phyloP scores from a whole-genome alignment of 768 basidiomycete species.

The Trametes gibbosa region DNA sequence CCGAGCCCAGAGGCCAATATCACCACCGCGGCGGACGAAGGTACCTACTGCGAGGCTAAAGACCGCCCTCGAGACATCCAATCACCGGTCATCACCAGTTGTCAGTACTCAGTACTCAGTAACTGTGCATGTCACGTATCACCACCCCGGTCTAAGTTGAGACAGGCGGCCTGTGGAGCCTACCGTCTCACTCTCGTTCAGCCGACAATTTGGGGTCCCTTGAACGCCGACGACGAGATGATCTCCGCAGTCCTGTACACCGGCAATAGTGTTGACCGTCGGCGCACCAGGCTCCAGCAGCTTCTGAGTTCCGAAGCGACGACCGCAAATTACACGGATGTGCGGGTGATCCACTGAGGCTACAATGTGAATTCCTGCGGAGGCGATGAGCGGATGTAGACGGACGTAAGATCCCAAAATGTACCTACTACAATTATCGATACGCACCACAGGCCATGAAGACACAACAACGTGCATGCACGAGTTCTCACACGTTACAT shows the following conservation, averaged over 20 bases:
- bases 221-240: constrained; percentile 36
- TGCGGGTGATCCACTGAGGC: constrained; percentile 46
- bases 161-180: constrained; percentile 42
- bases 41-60: too few species aligned
- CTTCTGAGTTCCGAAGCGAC: constrained; percentile 26
- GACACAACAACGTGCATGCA: too few species aligned
- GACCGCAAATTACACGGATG: constrained; percentile 34
- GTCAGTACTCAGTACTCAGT: too few species aligned
- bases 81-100: too few species aligned
- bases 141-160: constrained; percentile 40
- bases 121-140: too few species aligned
- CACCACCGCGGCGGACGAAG: too few species aligned
- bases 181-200: too few species aligned
- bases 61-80: too few species aligned
- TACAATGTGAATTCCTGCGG: not conserved
- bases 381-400: not conserved
- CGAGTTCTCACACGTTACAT: too few species aligned
- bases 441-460: too few species aligned
- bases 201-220: constrained; percentile 40
- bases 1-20: not conserved
- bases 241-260: constrained; percentile 40
- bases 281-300: constrained; percentile 22
- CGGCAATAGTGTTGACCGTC: constrained; percentile 31
- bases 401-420: constrained; percentile 34
- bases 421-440: too few species aligned